Evolutionary conservation across 345 rosid species (phyloP), one percentile per base, ranked within the genome.

Genomic region (Arabis hirsuta): DNA sequence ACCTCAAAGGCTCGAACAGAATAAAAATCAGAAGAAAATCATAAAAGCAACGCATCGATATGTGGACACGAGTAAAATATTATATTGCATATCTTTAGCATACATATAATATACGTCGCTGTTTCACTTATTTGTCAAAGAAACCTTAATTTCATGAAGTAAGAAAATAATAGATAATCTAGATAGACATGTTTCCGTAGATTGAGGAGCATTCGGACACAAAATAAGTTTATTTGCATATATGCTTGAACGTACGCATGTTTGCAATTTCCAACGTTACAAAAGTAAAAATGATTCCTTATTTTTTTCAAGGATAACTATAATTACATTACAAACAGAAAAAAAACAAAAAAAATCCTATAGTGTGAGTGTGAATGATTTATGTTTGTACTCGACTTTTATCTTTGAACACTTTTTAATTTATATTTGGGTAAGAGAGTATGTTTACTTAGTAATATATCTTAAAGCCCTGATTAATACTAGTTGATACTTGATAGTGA

Each of bases 171-270:
- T 52, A 65, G 58, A n/a, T 66, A n/a, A 66, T 67, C 41, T 10
- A 44, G 22, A 61, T 12, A 36, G 55, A 75, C 69, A 75, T 45
- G 1, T 75, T 51, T 62, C 74, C 79, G 62, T 68, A 19, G 74
- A 75, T 75, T 69, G 74, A 68, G 79, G 73, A 68, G 50, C 74
- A 53, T 68, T 68, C 13, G 58, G 57, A 68, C 69, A 45, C 32
- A 52, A 46, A 43, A 45, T 2, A n/a, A 34, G 0, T 46, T 31
- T 6, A 19, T 6, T 50, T 42, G 41, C 67, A 42, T 55, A 42
- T 55, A 47, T 66, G 61, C 29, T 14, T 73, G 19, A 45, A 73
- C 54, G 9, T 12, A 55, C 32, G 44, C 53, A 42, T 22, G 55
- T n/a, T 73, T 59, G 73, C 78, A 34, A 51, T 50, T 66, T 58